These are phyloP conservation scores for Mycena crocata DNA, from an alignment of 768 basidiomycete genomes.

Conservation along the genomic window DNA sequence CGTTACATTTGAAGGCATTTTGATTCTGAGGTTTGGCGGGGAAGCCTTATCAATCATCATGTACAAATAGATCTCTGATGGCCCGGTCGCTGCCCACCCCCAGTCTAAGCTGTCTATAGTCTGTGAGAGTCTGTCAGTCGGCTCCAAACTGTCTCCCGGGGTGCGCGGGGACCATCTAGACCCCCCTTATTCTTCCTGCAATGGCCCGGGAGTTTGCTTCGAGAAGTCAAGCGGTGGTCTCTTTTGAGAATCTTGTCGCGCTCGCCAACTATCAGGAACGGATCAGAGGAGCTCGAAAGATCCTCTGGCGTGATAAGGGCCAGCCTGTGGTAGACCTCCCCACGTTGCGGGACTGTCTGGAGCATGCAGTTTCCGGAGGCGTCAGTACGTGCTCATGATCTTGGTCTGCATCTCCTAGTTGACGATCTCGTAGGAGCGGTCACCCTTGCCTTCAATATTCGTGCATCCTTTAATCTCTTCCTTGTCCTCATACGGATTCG, in stretches of 20 bases:
- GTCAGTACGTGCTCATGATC: constrained; percentile 64
- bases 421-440: constrained; percentile 74
- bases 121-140: too few species aligned
- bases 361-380: constrained; percentile 79
- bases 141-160: too few species aligned
- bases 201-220: background rate
- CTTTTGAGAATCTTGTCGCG: constrained; percentile 87
- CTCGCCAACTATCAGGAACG: constrained; percentile 87
- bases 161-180: background rate
- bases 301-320: constrained; percentile 85
- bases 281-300: constrained; percentile 77
- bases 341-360: constrained; percentile 72
- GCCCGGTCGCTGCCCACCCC: constrained; percentile 12
- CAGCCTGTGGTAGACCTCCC: constrained; percentile 78
- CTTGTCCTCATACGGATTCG: constrained; percentile 81
- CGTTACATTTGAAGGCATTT: background rate
- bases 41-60: background rate
- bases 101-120: too few species aligned
- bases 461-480: constrained; percentile 86
- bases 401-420: constrained; percentile 8
- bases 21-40: background rate
- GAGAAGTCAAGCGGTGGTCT: constrained; percentile 57
- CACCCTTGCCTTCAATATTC: constrained; percentile 81
- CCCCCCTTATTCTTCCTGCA: background rate
- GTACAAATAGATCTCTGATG: constrained; percentile 13